phyloP scores from a whole-genome alignment of 805 yeast species.

The Dipodascus albidus region DNA sequence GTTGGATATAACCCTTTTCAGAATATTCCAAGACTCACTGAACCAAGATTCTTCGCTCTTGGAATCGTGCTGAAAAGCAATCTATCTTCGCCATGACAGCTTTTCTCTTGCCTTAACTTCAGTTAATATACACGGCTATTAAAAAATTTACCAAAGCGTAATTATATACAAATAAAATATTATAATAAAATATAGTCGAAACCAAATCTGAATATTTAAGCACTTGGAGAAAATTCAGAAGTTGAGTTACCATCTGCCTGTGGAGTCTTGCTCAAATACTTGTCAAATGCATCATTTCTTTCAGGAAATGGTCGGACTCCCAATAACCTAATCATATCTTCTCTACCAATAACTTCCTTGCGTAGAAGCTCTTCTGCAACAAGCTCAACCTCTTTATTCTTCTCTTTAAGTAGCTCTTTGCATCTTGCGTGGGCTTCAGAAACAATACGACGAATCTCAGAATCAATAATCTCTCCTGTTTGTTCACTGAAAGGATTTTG shows the following conservation, averaged over 20 bases:
- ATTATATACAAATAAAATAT: no score
- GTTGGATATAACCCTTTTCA: no score
- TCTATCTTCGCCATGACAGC: no score
- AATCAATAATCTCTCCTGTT: constrained; percentile 56
- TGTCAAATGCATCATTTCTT: constrained; percentile 80
- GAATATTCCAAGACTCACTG: no score
- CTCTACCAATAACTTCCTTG: constrained; percentile 73
- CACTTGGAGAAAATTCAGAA: neutral
- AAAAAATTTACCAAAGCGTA: no score
- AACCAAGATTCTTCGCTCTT: no score
- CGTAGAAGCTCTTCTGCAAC: constrained; percentile 64
- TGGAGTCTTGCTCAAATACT: constrained; percentile 43
- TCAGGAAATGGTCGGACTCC: constrained; percentile 75
- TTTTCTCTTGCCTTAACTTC: no score
- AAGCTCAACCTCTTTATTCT: constrained; percentile 46
- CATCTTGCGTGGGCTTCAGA: constrained; percentile 56
- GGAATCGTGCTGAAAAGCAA: no score
- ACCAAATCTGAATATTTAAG: no score
- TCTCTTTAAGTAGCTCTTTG: constrained; percentile 43
- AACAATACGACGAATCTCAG: constrained; percentile 57
- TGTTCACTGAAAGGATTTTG: constrained; percentile 60
- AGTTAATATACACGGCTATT: no score
- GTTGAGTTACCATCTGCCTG: neutral
- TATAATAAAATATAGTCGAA: no score
- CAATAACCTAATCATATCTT: constrained; percentile 63